Conservation (phyloP, 495 filamentous ascomycete genomes). For the Daldinia bambusicola region DNA sequence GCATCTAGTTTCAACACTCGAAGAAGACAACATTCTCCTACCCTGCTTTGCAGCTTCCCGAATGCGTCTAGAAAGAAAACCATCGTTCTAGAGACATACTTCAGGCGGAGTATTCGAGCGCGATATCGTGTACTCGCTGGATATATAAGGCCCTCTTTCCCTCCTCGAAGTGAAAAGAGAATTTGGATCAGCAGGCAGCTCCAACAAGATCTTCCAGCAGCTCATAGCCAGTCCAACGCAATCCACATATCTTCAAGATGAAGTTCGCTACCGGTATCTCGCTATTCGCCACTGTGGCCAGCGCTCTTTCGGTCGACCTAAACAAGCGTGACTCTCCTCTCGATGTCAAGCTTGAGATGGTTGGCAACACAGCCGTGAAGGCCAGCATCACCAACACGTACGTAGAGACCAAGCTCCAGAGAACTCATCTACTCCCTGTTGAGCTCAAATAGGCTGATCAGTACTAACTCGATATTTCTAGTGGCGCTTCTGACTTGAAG, state of each 20-base stretch:
- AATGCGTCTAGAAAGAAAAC: slow-evolving; percentile 26
- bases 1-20: slow-evolving; percentile 19
- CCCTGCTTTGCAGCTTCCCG: slow-evolving; percentile 31
- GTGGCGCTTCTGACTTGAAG: slow-evolving; percentile 62
- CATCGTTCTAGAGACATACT: slow-evolving; percentile 28
- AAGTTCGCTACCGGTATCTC: slow-evolving; percentile 52
- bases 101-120: slow-evolving; percentile 5
- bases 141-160: slow-evolving; percentile 31
- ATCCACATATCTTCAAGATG: slow-evolving; percentile 44
- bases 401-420: neutral
- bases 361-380: slow-evolving; percentile 67
- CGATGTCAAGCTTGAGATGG: slow-evolving; percentile 62
- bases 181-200: slow-evolving; percentile 27
- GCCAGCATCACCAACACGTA: slow-evolving; percentile 68
- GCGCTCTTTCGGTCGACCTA: slow-evolving; percentile 57
- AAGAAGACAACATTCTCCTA: slow-evolving; percentile 13
- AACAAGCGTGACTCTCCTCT: slow-evolving; percentile 57
- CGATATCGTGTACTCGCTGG: slow-evolving; percentile 15
- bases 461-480: slow-evolving; percentile 21
- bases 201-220: slow-evolving; percentile 23
- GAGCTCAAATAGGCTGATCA: neutral
- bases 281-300: slow-evolving; percentile 58
- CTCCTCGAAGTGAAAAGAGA: slow-evolving; percentile 13
- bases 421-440: neutral
- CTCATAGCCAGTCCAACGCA: slow-evolving; percentile 1